Percentiles rank a stretch among this genome's conserved stretches.
Conservation (phyloP, 495 filamentous ascomycete species). For the Neurospora sp. region DNA sequence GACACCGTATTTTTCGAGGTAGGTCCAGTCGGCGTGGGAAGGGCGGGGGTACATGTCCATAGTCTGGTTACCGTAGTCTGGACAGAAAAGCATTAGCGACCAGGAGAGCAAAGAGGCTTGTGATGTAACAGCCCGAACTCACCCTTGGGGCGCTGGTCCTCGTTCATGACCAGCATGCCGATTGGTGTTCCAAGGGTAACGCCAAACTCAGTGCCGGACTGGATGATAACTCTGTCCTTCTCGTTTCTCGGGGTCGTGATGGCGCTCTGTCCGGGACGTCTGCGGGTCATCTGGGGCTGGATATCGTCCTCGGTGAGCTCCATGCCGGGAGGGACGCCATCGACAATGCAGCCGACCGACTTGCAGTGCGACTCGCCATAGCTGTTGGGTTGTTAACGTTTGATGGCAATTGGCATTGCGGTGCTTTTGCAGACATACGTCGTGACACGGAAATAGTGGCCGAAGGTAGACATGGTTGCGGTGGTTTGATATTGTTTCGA, state of each 20-base stretch:
- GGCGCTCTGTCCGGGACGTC: conserved; percentile 81
- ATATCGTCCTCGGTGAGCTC: conserved; percentile 81
- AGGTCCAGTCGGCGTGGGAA: conserved; percentile 93
- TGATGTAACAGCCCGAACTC: not conserved
- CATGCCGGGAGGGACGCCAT: conserved; percentile 84
- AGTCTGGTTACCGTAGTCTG: conserved; percentile 79
- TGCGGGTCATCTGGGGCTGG: conserved; percentile 87
- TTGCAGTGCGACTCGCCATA: conserved; percentile 87
- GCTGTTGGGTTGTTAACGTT: conserved; percentile 32
- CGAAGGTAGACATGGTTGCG: conserved; percentile 78
- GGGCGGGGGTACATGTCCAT: conserved; percentile 90
- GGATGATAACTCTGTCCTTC: conserved; percentile 84
- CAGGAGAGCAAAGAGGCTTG: not conserved
- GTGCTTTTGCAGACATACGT: conserved; percentile 48
- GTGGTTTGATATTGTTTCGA: not conserved
- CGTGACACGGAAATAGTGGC: conserved; percentile 71
- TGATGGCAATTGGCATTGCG: not conserved
- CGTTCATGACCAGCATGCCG: conserved; percentile 74
- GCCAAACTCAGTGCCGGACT: conserved; percentile 89
- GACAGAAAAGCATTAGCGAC: not conserved
- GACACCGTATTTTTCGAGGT: conserved; percentile 93
- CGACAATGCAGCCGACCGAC: conserved; percentile 85
- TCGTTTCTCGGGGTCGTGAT: conserved; percentile 91
- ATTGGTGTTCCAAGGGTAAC: conserved; percentile 90
- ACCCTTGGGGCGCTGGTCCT: conserved; percentile 80